Base-by-base conservation (phyloP, 2,329 filamentous ascomycete genomes). In the Nannizzia gypsea region DNA sequence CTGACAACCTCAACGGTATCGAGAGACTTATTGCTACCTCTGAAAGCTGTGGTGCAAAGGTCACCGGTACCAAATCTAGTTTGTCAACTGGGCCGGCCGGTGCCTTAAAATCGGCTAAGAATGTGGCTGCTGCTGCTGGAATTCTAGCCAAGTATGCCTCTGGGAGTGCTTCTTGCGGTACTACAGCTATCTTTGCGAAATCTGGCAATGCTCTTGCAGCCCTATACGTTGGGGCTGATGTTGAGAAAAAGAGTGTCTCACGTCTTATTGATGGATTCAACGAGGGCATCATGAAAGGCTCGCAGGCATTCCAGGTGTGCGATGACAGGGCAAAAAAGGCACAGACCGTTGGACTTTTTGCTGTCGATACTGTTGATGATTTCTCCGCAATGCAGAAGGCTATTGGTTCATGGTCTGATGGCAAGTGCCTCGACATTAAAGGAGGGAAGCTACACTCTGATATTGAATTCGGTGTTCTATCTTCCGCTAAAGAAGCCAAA, bases 291-390 rank as follows among this genome's bases (percentile, higher is more conserved):
- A n/a, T 3, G 38, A 40, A 40, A 3, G 38, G 38, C 4, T 11
- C 38, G 9, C 38, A 40, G n/a, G 15, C 15, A 3, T 11, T 60
- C 11, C 57, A 62, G 34, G 15, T 52, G 11, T 62, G 60, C 24
- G 34, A n/a, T 3, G 8, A 13, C 22, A n/a, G 38, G 22, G 31
- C 20, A n/a, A 48, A n/a, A 6, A 50, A 17, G 24, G 52, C 57
- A 3, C 58, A 44, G 9, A 59, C 56, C 13, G 15, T 62, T 24
- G 60, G 60, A 13, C 15, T 62, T 20, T 57, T 59, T 50, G 60
- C 57, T 1, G 56, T 59, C 6, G 60, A 42, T 40, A 13, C 31
- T 24, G 13, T 44, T 8, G 20, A 17, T 3, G 40, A 62, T 22
- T 15, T 62, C n/a, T 50, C 15, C 20, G 31, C 9, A 3, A 40